Percentiles rank a stretch among this genome's conserved stretches.
Evolutionary conservation across 2,329 filamentous ascomycete genomes (phyloP).

Genomic region (Xylaria sp.): DNA sequence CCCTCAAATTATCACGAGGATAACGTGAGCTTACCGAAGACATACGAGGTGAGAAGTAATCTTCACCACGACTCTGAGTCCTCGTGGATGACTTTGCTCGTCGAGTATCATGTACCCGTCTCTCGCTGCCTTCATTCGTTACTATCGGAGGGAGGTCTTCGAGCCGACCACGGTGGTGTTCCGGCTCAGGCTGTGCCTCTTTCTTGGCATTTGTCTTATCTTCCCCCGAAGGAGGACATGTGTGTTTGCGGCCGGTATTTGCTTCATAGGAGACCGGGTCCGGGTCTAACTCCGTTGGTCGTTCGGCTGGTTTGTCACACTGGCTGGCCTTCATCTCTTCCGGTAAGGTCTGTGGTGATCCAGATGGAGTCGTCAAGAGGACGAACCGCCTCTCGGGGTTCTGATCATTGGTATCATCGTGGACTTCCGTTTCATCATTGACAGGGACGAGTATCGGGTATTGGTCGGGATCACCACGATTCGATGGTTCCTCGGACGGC

Average conservation of each 20-base stretch:
- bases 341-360: constrained; percentile 24
- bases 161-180: constrained; percentile 24
- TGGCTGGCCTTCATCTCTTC: constrained; percentile 18
- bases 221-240: constrained; percentile 28
- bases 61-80: constrained; percentile 28
- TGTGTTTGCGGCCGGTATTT: constrained; percentile 41
- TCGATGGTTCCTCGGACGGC: constrained; percentile 50
- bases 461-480: constrained; percentile 63
- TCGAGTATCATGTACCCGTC: constrained; percentile 20
- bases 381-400: constrained; percentile 63
- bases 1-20: constrained; percentile 38
- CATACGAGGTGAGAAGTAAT: constrained; percentile 32
- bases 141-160: constrained; percentile 31
- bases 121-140: constrained; percentile 22
- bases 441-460: constrained; percentile 57
- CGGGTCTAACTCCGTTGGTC: constrained; percentile 19
- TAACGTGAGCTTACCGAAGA: constrained; percentile 24
- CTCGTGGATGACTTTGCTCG: constrained; percentile 27
- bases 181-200: constrained; percentile 21
- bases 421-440: constrained; percentile 30
- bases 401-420: constrained; percentile 42
- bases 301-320: constrained; percentile 20
- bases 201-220: constrained; percentile 24
- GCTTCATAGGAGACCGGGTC: constrained; percentile 34
- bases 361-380: constrained; percentile 41